Evolutionary conservation across 1,284 basidiomycete genomes (phyloP).

Genomic region (Pseudozyma thailandica): DNA sequence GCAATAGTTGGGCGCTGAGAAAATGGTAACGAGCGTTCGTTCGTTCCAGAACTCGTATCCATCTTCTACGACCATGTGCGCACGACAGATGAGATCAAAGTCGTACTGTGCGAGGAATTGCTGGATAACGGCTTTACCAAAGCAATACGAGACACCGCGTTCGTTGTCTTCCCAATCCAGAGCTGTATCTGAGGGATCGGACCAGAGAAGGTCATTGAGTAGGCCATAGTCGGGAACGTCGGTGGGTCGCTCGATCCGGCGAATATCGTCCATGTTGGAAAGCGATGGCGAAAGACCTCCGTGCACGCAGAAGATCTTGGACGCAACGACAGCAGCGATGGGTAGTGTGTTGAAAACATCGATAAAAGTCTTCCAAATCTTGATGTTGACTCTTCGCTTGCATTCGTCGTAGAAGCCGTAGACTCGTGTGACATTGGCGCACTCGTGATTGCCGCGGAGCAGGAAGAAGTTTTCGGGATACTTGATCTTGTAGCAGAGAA

Average conservation of each 20-base stretch:
- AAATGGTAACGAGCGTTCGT: conserved; percentile 95
- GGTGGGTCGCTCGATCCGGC: conserved; percentile 95
- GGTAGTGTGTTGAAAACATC: conserved; percentile 99
- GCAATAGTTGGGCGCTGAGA: conserved; percentile 92
- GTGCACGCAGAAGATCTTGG: conserved; percentile 99
- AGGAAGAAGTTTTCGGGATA: conserved; percentile 99
- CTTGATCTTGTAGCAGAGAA: conserved; percentile 96
- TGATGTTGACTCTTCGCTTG: conserved; percentile 98
- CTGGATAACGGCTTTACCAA: conserved; percentile 96
- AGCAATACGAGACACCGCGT: conserved; percentile 98
- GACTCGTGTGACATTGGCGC: conserved; percentile 98
- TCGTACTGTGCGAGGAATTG: conserved; percentile 86
- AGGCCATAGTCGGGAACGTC: conserved; percentile 99
- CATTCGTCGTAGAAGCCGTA: conserved; percentile 99
- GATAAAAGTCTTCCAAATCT: conserved; percentile 99
- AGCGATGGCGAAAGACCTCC: conserved; percentile 97
- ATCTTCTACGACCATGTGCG: conserved; percentile 98
- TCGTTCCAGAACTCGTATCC: conserved; percentile 99
- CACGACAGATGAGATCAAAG: conserved; percentile 99
- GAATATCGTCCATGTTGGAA: conserved; percentile 98
- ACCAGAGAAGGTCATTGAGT: conserved; percentile 97
- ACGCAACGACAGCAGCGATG: conserved; percentile 97
- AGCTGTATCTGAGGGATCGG: conserved; percentile 96
- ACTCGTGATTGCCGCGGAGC: conserved; percentile 97
- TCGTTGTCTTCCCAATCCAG: conserved; percentile 99